A percentile compares a stretch with the other conserved stretches of the same genome.
Conservation (phyloP, 2,329 filamentous ascomycete species). For the Xylaria sp. region DNA sequence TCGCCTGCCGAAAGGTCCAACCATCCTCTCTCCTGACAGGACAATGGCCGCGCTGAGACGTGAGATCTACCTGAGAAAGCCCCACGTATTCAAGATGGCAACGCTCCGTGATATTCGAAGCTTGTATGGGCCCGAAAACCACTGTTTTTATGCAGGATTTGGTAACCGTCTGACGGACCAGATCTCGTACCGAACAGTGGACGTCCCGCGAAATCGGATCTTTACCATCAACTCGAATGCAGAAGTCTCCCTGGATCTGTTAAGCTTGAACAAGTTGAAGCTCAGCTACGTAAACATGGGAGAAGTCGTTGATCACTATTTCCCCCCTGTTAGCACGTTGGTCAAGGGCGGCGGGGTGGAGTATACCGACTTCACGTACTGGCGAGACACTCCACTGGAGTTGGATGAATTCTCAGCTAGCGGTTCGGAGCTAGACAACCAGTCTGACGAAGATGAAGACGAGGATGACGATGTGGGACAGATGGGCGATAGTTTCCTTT, state of each 20-base stretch:
- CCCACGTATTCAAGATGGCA: constrained; percentile 99
- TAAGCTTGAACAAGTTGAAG: constrained; percentile 93
- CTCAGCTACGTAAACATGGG: constrained; percentile 97
- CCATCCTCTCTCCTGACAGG: constrained; percentile 93
- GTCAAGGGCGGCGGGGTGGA: constrained; percentile 91
- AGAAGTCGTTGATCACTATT: constrained; percentile 98
- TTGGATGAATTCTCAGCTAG: constrained; percentile 90
- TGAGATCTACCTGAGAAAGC: constrained; percentile 94
- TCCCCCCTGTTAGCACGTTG: constrained; percentile 88
- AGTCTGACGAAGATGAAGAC: constrained; percentile 58
- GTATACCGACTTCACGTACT: constrained; percentile 97
- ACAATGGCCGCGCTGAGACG: constrained; percentile 92
- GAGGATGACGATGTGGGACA: constrained; percentile 59
- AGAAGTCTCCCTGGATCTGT: constrained; percentile 89
- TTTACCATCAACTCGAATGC: constrained; percentile 99
- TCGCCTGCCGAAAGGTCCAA: constrained; percentile 86
- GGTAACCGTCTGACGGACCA: constrained; percentile 97
- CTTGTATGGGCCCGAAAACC: constrained; percentile 80
- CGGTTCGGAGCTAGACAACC: constrained; percentile 60
- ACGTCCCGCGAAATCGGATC: constrained; percentile 92
- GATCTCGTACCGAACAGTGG: constrained; percentile 93
- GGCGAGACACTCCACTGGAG: constrained; percentile 86
- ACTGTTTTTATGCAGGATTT: constrained; percentile 96
- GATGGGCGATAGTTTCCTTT: constrained; percentile 59
- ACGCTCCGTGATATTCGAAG: constrained; percentile 93